Evolutionary conservation across 345 rosid species (phyloP), one percentile per base, ranked within the genome.

Genomic region (Carallia brachiata): DNA sequence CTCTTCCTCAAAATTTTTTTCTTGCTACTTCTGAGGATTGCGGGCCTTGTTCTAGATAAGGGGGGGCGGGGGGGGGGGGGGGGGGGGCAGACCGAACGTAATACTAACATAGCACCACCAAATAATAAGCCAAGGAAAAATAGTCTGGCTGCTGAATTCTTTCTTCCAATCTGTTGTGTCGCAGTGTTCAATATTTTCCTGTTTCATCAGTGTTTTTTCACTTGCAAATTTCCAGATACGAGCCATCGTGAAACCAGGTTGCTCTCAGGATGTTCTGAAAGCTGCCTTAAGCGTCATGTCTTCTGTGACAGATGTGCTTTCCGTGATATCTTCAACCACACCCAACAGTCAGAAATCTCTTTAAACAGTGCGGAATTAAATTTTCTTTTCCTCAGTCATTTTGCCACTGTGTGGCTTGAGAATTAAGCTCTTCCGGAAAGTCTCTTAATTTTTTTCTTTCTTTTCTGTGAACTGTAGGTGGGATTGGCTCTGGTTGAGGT

Each of bases 221-320:
- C 44, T 17, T 8, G 50, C 50, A 23, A 17, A 54, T 75, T 66
- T 74, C 15, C 87, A 92, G 99, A 84, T 95, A 60, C 87, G 94
- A 61, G 86, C 87, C 52, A 89, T 95, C 16, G 98, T 95, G 80
- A 92, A 90, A 61, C 99, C 99, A 61, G 98, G 99, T 39, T 95
- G 98, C 69, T 87, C 99, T 4, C 99, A 87, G 75, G 98, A 92
- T 47, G 92, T 95, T 69, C 81, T 95, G 79, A 95, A 95, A 73
- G 98, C 99, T 62, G 99, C 99, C 58, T 73, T 95, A 82, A 95
- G 97, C 65, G 86, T 89, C 61, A 89, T 92, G 98, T 85, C 92
- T 36, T 95, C 99, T 0, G 96, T 90, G 75, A 92, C 98, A 5
- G 98, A 92, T 10, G 99, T 95, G 63, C 96, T 95, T 34, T 59